phyloP scores from a whole-genome alignment of 306 rosid species.

The Luffa acutangula region DNA sequence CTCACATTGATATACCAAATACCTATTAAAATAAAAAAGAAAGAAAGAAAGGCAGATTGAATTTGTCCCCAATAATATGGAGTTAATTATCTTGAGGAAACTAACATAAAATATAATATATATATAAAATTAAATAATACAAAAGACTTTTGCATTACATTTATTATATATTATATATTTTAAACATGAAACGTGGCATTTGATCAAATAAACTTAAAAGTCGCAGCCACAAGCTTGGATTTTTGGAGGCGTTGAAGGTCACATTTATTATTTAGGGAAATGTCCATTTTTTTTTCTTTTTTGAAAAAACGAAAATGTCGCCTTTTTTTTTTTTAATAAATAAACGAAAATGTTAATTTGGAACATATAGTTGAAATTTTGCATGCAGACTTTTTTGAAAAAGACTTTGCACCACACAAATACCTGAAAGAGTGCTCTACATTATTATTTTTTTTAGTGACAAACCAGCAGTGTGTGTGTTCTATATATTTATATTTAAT shows the following conservation, averaged over 20 bases:
- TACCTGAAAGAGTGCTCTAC: background rate
- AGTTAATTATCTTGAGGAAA: background rate
- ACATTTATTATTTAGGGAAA: background rate
- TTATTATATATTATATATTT: background rate
- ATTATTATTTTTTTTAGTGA: background rate
- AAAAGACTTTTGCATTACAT: background rate
- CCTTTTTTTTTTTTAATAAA: too few species aligned
- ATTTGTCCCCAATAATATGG: too few species aligned
- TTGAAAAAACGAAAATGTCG: too few species aligned
- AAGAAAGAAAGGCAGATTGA: too few species aligned
- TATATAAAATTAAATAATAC: background rate
- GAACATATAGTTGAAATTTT: background rate
- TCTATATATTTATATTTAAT: background rate
- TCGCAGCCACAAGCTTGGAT: background rate
- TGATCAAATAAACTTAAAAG: too few species aligned
- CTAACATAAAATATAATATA: background rate
- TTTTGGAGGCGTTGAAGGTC: background rate
- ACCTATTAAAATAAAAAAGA: too few species aligned
- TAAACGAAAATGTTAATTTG: background rate
- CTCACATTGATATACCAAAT: too few species aligned
- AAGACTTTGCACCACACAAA: background rate
- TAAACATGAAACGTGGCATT: background rate
- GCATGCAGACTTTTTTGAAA: slow-evolving; percentile 1
- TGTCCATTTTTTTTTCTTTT: too few species aligned
- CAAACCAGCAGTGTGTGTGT: background rate